Percentiles rank a stretch among this genome's conserved stretches.
Evolutionary conservation across 176 grass and related monocot species (phyloP).

Genomic region (Bonia amplexicaulis): DNA sequence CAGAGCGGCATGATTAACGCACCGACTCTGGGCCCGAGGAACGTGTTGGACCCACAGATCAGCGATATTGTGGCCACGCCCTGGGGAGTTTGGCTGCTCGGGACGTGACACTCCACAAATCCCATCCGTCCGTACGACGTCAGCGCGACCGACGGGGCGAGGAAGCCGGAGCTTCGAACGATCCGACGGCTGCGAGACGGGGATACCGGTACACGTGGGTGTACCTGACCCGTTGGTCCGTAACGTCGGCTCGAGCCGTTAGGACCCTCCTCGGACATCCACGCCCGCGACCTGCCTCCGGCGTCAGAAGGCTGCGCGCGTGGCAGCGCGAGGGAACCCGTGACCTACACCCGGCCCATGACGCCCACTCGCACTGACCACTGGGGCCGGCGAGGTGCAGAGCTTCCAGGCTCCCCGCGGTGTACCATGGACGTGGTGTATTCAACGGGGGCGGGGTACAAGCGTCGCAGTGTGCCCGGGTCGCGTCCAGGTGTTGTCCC

Average conservation of each 20-base stretch:
- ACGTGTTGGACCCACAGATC: accelerated
- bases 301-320: background rate
- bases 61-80: accelerated
- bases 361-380: accelerated
- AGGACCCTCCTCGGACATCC: constrained; percentile 1
- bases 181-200: background rate
- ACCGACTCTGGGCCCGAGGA: background rate
- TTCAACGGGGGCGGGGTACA: background rate
- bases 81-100: background rate
- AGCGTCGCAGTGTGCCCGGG: background rate
- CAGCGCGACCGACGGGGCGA: constrained; percentile 5
- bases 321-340: background rate
- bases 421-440: background rate
- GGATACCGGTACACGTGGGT: no score
- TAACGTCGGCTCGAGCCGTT: constrained; percentile 22
- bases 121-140: background rate
- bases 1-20: background rate
- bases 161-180: background rate
- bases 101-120: background rate
- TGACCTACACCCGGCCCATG: background rate
- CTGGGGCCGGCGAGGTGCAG: accelerated
- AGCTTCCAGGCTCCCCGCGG: background rate
- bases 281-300: background rate
- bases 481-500: background rate
- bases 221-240: background rate